A percentile compares a stretch with the other conserved stretches of the same genome.
Evolutionary conservation across 768 basidiomycete species (phyloP).

Genomic region (Tylopilus subfusipes): DNA sequence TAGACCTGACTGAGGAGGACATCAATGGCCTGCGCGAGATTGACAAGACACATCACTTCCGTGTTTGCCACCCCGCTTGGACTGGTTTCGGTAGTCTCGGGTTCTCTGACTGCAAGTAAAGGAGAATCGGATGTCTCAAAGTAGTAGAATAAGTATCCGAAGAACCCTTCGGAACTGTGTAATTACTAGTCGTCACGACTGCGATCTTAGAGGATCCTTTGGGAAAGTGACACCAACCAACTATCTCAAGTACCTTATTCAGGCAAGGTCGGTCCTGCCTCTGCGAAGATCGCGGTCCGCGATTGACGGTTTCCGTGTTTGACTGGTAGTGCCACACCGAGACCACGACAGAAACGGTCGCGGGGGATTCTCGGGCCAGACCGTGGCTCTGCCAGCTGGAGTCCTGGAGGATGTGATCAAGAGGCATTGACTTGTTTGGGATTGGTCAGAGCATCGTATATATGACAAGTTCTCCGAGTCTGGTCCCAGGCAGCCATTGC

Average conservation of each 20-base stretch:
- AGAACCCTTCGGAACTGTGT: neutral
- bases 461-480: no score
- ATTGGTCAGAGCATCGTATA: neutral
- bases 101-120: constrained; percentile 51
- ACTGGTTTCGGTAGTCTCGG: constrained; percentile 60
- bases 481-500: neutral
- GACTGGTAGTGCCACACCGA: neutral
- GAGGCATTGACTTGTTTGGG: constrained; percentile 3
- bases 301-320: neutral
- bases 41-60: constrained; percentile 59
- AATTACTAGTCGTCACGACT: neutral
- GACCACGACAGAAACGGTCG: neutral
- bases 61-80: constrained; percentile 63
- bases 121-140: neutral
- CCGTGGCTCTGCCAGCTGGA: no score
- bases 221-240: neutral
- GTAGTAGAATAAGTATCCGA: neutral
- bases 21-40: constrained; percentile 54
- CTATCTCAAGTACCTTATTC: constrained; percentile 1
- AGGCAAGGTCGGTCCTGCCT: constrained; percentile 10
- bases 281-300: neutral
- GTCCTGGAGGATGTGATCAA: neutral
- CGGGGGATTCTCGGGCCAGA: neutral
- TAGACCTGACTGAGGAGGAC: constrained; percentile 62
- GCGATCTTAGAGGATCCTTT: neutral